A percentile compares a stretch with the other conserved stretches of the same genome.
Evolutionary conservation across 768 basidiomycete genomes (phyloP).

Genomic region (Roridomyces roridus): DNA sequence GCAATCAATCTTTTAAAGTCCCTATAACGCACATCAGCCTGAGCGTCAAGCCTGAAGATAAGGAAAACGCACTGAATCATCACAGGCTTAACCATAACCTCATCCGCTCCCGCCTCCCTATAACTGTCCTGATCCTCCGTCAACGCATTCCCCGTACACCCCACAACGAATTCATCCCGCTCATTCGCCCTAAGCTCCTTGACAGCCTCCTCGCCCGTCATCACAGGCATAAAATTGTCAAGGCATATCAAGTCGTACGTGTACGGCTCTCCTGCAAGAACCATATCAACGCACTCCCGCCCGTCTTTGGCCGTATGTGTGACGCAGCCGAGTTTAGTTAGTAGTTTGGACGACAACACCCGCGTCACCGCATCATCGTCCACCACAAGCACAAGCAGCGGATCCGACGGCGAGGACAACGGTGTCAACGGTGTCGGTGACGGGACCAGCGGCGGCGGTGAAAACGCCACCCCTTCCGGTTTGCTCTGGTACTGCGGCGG

Average conservation of each 20-base stretch:
- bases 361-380: conserved; percentile 46
- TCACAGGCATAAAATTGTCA: conserved; percentile 43
- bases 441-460: conserved; percentile 3
- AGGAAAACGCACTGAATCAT: conserved; percentile 24
- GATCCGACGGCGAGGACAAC: conserved; percentile 8
- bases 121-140: conserved; percentile 39
- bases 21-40: background rate
- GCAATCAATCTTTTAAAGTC: background rate
- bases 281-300: conserved; percentile 39
- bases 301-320: conserved; percentile 46
- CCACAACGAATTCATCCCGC: conserved; percentile 41
- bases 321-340: conserved; percentile 41
- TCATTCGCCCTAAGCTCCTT: conserved; percentile 35
- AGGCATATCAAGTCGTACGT: conserved; percentile 42
- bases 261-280: conserved; percentile 29
- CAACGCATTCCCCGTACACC: conserved; percentile 27
- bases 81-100: conserved; percentile 30
- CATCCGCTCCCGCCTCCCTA: conserved; percentile 29
- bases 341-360: conserved; percentile 28
- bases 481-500: conserved; percentile 14
- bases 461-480: background rate
- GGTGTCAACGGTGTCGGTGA: conserved; percentile 9
- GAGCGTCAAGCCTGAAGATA: background rate
- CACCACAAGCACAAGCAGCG: conserved; percentile 34
- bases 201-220: conserved; percentile 43